Evolutionary conservation across 495 filamentous ascomycete species (phyloP).

Genomic region (Zalerion maritima): DNA sequence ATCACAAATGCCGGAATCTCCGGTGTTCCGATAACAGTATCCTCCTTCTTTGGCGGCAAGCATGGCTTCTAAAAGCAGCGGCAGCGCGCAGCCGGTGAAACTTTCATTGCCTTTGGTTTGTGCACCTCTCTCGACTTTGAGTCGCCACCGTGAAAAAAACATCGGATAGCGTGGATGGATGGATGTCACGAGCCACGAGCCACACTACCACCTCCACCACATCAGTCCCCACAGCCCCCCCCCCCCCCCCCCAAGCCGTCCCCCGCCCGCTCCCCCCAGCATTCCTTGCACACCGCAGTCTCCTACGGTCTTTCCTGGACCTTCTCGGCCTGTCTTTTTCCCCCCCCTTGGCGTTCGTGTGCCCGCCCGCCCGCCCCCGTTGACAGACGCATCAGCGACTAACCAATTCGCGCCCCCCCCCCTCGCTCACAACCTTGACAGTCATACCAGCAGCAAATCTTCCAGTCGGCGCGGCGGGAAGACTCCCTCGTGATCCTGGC

Average conservation of each 20-base stretch:
- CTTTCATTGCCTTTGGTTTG: conserved; percentile 80
- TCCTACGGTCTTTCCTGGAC: not conserved
- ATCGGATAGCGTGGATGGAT: conserved; percentile 5
- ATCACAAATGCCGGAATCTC: too few relatives aligned
- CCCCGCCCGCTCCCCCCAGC: not conserved
- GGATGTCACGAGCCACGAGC: too few relatives aligned
- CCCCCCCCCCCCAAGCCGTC: too few relatives aligned
- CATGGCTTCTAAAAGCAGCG: too few relatives aligned
- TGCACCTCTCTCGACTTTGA: not conserved
- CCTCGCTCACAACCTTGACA: conserved; percentile 17
- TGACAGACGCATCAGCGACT: too few relatives aligned
- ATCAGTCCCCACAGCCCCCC: too few relatives aligned
- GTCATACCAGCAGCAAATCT: conserved; percentile 83
- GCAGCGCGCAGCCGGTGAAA: conserved; percentile 72
- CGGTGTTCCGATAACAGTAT: too few relatives aligned
- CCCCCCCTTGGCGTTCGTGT: not conserved
- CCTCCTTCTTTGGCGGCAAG: too few relatives aligned
- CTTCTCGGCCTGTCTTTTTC: conserved; percentile 3
- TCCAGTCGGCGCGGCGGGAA: conserved; percentile 74
- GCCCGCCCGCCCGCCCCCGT: not conserved
- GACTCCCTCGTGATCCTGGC: conserved; percentile 90
- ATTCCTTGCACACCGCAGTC: not conserved
- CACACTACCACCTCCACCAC: too few relatives aligned
- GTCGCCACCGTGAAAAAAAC: not conserved
- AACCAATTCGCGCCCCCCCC: too few relatives aligned